Evolutionary conservation across 2,329 filamentous ascomycete genomes (phyloP).

Genomic region (Amauroascus verrucosus): DNA sequence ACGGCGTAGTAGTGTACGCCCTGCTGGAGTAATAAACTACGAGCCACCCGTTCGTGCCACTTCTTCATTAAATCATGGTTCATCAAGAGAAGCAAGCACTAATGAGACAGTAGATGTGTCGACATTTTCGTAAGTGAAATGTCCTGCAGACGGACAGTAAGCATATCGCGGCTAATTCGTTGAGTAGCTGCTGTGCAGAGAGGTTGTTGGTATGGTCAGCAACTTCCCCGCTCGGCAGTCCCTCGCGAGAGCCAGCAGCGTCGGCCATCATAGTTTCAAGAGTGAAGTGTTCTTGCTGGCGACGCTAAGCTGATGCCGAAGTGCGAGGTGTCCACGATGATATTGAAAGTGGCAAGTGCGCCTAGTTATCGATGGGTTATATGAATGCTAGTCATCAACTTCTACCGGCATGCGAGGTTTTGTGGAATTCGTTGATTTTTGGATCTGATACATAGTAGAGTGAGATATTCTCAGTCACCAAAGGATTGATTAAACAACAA

Average conservation of each 20-base stretch:
- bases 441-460: no score
- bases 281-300: not conserved
- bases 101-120: not conserved
- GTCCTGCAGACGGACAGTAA: not conserved
- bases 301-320: no score
- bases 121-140: slow-evolving; percentile 8
- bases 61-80: slow-evolving; percentile 5
- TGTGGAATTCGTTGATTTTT: no score
- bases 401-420: no score
- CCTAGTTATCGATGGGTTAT: no score
- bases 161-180: slow-evolving; percentile 6
- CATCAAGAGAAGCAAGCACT: slow-evolving; percentile 3
- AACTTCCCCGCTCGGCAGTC: not conserved
- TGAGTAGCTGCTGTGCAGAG: slow-evolving; percentile 11
- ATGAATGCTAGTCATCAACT: no score
- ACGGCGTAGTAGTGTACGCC: not conserved
- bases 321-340: no score
- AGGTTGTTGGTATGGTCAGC: not conserved
- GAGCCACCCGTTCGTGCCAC: not conserved
- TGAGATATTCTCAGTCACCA: no score
- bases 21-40: slow-evolving; percentile 5
- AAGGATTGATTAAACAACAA: no score
- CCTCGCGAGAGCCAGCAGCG: slow-evolving; percentile 2
- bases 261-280: not conserved
- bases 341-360: no score